Conservation (phyloP, 345 rosid genomes). For the Boechera retrofracta region DNA sequence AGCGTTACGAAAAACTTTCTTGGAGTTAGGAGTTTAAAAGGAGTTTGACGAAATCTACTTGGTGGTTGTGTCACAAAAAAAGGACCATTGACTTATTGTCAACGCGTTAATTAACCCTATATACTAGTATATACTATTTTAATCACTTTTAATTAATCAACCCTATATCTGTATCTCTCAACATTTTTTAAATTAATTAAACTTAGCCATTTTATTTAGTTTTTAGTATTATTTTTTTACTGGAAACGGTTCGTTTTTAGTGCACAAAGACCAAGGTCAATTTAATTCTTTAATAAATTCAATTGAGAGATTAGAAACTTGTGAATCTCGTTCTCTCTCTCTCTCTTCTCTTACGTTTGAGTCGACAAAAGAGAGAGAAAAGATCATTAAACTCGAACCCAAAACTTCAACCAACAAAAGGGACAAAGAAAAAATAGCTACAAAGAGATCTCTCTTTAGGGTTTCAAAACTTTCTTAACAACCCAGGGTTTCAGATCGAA, state of each 20-base stretch:
- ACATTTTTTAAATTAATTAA: constrained; percentile 5
- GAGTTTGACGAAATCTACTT: constrained; percentile 48
- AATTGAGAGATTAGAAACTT: constrained; percentile 31
- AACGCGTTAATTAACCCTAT: constrained; percentile 46
- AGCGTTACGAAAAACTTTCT: constrained; percentile 42
- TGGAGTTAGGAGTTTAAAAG: constrained; percentile 39
- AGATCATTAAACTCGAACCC: constrained; percentile 41
- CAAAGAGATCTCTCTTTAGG: constrained; percentile 44
- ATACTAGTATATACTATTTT: constrained; percentile 14
- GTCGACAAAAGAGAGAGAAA: constrained; percentile 42
- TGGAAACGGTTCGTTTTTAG: constrained; percentile 34
- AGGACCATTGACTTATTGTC: constrained; percentile 46
- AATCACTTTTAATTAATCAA: constrained; percentile 1
- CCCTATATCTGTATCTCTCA: neutral
- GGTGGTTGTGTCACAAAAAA: constrained; percentile 41
- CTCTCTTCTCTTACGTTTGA: constrained; percentile 17
- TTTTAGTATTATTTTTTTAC: neutral
- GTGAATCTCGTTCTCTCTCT: constrained; percentile 24
- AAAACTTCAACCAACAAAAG: constrained; percentile 42
- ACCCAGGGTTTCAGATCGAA: constrained; percentile 32
- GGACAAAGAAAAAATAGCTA: constrained; percentile 6
- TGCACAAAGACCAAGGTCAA: constrained; percentile 48
- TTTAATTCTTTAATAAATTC: constrained; percentile 45
- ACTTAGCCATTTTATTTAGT: neutral
- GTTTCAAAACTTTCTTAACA: constrained; percentile 25